These are phyloP conservation scores for Pythium coloratum DNA, from an alignment of 352 stramenopile genomes.

Conservation along the genomic window DNA sequence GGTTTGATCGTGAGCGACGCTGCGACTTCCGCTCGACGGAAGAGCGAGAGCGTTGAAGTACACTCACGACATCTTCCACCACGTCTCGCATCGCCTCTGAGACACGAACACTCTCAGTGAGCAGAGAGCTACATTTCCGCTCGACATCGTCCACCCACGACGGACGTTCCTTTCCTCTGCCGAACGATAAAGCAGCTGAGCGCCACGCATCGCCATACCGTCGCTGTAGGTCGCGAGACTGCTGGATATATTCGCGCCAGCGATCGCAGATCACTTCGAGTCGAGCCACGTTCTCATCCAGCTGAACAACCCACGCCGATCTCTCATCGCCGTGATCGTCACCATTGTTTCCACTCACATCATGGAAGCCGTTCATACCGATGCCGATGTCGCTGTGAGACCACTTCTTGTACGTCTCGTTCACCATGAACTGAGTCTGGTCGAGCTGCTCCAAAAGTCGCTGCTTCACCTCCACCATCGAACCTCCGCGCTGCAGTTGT, in stretches of 20 bases:
- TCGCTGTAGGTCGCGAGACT: constrained; percentile 53
- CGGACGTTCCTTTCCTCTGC: constrained; percentile 38
- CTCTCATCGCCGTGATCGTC: neutral
- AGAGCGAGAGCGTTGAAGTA: constrained; percentile 44
- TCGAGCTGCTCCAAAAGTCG: constrained; percentile 72
- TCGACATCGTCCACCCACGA: constrained; percentile 61
- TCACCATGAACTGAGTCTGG: constrained; percentile 79
- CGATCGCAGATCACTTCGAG: constrained; percentile 57
- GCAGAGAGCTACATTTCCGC: constrained; percentile 48
- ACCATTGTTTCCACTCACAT: constrained; percentile 7
- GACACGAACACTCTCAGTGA: constrained; percentile 56
- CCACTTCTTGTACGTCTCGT: constrained; percentile 73
- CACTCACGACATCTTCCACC: constrained; percentile 44
- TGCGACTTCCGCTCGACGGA: constrained; percentile 38
- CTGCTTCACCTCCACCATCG: constrained; percentile 69
- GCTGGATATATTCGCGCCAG: constrained; percentile 54
- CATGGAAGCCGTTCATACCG: constrained; percentile 24
- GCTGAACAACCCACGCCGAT: constrained; percentile 31
- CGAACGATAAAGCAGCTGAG: constrained; percentile 29
- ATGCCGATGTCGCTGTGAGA: constrained; percentile 56
- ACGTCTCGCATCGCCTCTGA: constrained; percentile 56
- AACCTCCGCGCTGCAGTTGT: constrained; percentile 50
- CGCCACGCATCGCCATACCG: constrained; percentile 52
- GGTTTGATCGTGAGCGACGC: constrained; percentile 27
- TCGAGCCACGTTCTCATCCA: constrained; percentile 58